Conservation (phyloP, 2,329 filamentous ascomycete species). For the Drechmeria coniospora region DNA sequence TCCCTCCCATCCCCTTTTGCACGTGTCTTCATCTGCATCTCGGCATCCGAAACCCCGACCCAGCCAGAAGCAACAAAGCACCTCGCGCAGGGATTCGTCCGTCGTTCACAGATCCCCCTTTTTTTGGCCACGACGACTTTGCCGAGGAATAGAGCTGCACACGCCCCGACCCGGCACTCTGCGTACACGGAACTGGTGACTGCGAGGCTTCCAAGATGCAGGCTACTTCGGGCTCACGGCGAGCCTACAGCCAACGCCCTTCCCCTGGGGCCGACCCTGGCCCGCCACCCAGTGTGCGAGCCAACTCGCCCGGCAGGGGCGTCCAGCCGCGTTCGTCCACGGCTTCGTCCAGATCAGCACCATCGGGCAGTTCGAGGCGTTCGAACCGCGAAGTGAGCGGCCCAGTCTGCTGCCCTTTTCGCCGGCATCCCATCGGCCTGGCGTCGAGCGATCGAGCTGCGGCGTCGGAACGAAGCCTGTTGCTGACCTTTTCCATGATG, state of each 20-base stretch:
- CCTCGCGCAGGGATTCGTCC: no score
- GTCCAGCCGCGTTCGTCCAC: constrained; percentile 49
- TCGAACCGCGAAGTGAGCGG: constrained; percentile 19
- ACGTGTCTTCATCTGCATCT: no score
- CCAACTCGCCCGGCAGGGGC: constrained; percentile 46
- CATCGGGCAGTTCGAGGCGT: constrained; percentile 16
- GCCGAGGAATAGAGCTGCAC: no score
- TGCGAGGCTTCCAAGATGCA: constrained; percentile 38
- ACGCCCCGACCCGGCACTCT: no score
- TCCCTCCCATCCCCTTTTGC: no score
- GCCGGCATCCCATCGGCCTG: constrained; percentile 1
- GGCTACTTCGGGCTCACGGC: constrained; percentile 29
- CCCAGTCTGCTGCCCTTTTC: constrained; percentile 2
- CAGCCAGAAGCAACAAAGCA: no score
- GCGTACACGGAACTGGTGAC: no score
- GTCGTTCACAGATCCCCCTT: no score
- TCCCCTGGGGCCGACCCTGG: constrained; percentile 48
- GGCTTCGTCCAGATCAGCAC: constrained; percentile 49
- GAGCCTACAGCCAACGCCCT: constrained; percentile 38
- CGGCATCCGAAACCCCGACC: no score
- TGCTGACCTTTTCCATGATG: constrained; percentile 1
- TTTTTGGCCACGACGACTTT: no score
- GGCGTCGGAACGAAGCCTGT: not conserved
- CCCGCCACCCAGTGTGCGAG: constrained; percentile 39
- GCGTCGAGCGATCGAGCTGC: constrained; percentile 1